These are phyloP conservation scores for Verticillium tricorpus DNA, from an alignment of 2,329 filamentous ascomycete genomes.

Conservation along the genomic window DNA sequence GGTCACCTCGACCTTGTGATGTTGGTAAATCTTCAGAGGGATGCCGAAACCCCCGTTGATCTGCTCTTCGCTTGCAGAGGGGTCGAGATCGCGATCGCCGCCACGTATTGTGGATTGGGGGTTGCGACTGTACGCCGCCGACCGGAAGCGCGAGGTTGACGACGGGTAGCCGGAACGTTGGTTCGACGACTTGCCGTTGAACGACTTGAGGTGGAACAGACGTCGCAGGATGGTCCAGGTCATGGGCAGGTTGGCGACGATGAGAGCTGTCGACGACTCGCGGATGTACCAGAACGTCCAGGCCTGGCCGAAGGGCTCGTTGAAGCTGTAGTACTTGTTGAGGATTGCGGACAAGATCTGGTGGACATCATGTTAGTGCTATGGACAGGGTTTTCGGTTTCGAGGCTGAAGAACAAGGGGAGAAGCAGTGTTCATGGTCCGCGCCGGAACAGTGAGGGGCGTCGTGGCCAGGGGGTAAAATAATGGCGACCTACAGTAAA, in stretches of 20 bases:
- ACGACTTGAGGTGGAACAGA: slow-evolving; percentile 28
- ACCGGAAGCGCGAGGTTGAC: slow-evolving; percentile 16
- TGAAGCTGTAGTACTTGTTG: slow-evolving; percentile 38
- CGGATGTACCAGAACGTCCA: slow-evolving; percentile 43
- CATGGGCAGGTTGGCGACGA: slow-evolving; percentile 37
- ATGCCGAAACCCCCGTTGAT: slow-evolving; percentile 25
- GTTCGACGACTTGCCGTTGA: slow-evolving; percentile 24
- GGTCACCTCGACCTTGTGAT: slow-evolving; percentile 26
- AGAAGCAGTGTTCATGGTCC: too few relatives aligned
- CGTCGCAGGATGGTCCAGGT: slow-evolving; percentile 37
- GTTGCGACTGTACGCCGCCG: slow-evolving; percentile 19
- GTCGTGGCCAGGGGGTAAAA: too few relatives aligned
- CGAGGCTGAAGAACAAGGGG: too few relatives aligned
- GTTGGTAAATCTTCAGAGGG: slow-evolving; percentile 31
- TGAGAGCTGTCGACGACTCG: slow-evolving; percentile 40
- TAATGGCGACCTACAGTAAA: slow-evolving; percentile 36
- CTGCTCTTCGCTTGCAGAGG: slow-evolving; percentile 30
- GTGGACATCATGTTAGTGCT: not conserved
- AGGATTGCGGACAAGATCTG: slow-evolving; percentile 43
- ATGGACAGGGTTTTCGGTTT: too few relatives aligned
- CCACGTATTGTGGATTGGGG: slow-evolving; percentile 2
- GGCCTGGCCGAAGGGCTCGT: slow-evolving; percentile 28
- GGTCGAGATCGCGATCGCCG: slow-evolving; percentile 18
- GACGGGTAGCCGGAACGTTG: slow-evolving; percentile 18
- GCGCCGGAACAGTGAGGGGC: not conserved